Evolutionary conservation across 2,329 filamentous ascomycete species (phyloP).

Genomic region (Phoma sp.): DNA sequence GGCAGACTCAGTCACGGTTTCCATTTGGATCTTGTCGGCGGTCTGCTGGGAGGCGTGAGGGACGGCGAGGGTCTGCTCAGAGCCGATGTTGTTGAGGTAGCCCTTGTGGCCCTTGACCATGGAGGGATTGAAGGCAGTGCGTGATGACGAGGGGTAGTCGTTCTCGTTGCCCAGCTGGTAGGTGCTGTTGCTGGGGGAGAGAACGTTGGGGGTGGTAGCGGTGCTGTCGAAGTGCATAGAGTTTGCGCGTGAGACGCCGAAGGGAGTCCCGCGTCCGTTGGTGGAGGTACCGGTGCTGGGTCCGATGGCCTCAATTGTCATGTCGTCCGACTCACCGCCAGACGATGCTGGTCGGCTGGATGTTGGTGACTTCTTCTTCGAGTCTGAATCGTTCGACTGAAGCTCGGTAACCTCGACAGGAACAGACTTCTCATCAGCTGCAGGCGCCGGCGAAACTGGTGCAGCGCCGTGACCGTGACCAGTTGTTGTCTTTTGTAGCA

Average conservation of each 20-base stretch:
- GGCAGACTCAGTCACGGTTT: constrained; percentile 38
- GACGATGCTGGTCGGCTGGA: constrained; percentile 15
- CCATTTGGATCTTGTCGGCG: constrained; percentile 36
- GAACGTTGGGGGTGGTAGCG: constrained; percentile 27
- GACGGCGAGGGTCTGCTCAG: constrained; percentile 24
- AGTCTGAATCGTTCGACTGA: not conserved
- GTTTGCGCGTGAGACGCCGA: constrained; percentile 24
- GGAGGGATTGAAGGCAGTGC: constrained; percentile 18
- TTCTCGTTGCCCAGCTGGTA: not conserved
- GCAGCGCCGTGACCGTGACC: constrained; percentile 5
- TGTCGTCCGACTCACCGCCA: constrained; percentile 28
- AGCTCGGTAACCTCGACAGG: not conserved
- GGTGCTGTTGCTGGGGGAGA: too few species aligned
- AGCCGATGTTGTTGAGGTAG: constrained; percentile 13
- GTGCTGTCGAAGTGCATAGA: constrained; percentile 34
- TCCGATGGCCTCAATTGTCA: constrained; percentile 30
- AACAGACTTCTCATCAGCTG: not conserved
- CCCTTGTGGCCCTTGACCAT: constrained; percentile 3
- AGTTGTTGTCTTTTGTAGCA: constrained; percentile 18
- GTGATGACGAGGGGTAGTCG: constrained; percentile 22
- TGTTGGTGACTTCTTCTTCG: not conserved
- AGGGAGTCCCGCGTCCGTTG: constrained; percentile 27
- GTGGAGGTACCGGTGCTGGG: constrained; percentile 25
- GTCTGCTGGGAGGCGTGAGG: constrained; percentile 7
- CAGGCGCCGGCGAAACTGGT: too few species aligned